Conservation (phyloP, 208 protist genomes). For the Histomonas meleagridis region DNA sequence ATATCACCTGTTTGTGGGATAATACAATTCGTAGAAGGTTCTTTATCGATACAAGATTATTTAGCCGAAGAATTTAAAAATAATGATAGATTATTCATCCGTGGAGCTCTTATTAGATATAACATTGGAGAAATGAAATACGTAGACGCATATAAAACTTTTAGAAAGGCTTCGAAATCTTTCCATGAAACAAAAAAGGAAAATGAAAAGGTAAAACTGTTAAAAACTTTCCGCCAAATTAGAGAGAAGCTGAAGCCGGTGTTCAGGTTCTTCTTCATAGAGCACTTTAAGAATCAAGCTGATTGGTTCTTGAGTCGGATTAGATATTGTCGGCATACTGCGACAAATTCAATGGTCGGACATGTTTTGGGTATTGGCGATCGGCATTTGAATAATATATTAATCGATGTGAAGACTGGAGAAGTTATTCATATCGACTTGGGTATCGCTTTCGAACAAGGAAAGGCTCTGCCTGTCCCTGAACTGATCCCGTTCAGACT, state of each 20-base stretch:
- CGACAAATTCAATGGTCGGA: slow-evolving; percentile 48
- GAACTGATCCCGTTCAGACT: slow-evolving; percentile 51
- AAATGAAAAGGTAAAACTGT: not conserved
- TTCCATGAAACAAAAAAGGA: not conserved
- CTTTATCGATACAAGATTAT: not conserved
- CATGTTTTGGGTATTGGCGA: slow-evolving; percentile 53
- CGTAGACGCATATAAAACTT: not conserved
- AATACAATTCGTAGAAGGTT: slow-evolving; percentile 22
- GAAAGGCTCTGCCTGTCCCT: not conserved
- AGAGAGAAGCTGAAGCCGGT: slow-evolving; percentile 38
- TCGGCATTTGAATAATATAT: slow-evolving; percentile 53
- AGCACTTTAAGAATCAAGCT: slow-evolving; percentile 42
- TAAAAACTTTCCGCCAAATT: not conserved
- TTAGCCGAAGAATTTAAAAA: not conserved
- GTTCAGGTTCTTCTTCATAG: slow-evolving; percentile 49
- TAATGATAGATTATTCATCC: not conserved
- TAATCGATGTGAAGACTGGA: slow-evolving; percentile 47
- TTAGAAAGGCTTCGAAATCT: not conserved
- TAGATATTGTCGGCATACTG: slow-evolving; percentile 45
- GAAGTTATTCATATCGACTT: slow-evolving; percentile 55
- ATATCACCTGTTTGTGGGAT: not conserved
- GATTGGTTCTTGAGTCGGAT: slow-evolving; percentile 43
- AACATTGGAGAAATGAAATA: no score
- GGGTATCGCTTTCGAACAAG: slow-evolving; percentile 55
- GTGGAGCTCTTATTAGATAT: not conserved